Percentiles rank a stretch among this genome's conserved stretches.
phyloP scores from a whole-genome alignment of 441 rosid genomes.

The Adansonia madagascariensis region DNA sequence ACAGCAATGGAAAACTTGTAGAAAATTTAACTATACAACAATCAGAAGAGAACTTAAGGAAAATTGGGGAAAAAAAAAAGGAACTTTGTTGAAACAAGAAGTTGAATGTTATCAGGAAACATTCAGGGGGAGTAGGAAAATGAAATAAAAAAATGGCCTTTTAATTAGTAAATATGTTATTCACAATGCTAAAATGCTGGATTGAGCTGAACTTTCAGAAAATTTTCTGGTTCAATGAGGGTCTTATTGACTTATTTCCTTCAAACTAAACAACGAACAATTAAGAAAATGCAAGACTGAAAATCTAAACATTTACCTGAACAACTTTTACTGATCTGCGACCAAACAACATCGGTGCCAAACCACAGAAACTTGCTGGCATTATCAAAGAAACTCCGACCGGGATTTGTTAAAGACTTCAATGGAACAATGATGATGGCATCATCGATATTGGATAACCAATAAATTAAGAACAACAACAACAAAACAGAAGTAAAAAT shows the following conservation, averaged over 20 bases:
- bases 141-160: neutral
- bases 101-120: conserved; percentile 1
- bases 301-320: conserved; percentile 35
- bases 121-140: neutral
- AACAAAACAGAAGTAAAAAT: neutral
- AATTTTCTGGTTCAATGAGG: neutral
- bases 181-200: neutral
- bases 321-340: conserved; percentile 42
- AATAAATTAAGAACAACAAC: neutral
- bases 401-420: conserved; percentile 21
- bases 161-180: neutral
- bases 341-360: conserved; percentile 55
- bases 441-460: conserved; percentile 9
- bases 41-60: no score
- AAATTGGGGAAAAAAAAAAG: neutral
- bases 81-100: neutral
- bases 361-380: conserved; percentile 48
- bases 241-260: neutral
- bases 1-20: neutral
- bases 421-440: conserved; percentile 13
- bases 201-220: neutral
- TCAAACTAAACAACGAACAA: neutral
- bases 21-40: neutral
- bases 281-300: neutral
- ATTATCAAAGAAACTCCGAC: conserved; percentile 35